Evolutionary conservation across 1,284 basidiomycete genomes (phyloP).

Genomic region (Marasmius oreades): DNA sequence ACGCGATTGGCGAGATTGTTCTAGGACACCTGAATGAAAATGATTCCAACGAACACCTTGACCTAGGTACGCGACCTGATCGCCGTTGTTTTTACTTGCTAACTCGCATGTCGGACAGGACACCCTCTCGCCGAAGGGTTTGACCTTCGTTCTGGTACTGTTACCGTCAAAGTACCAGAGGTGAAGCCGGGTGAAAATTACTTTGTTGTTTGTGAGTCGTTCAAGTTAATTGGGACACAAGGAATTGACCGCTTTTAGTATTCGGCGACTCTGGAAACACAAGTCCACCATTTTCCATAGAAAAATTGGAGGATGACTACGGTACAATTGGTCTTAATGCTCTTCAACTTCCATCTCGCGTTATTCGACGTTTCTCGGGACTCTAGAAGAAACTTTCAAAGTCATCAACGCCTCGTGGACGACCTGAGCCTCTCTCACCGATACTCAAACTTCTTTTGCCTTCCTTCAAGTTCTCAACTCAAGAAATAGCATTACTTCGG

Average conservation of each 20-base stretch:
- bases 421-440: no score
- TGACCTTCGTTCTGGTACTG: conserved; percentile 5
- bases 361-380: background rate
- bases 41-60: conserved; percentile 2
- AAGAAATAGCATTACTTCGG: no score
- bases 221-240: no score
- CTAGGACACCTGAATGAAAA: conserved; percentile 28
- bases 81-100: background rate
- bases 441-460: no score
- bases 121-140: conserved; percentile 12
- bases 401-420: background rate
- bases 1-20: conserved; percentile 30
- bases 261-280: conserved; percentile 14
- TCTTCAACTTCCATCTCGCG: background rate
- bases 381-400: background rate
- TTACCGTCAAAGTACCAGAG: conserved; percentile 7
- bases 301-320: background rate
- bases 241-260: conserved; percentile 1
- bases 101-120: conserved; percentile 17
- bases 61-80: background rate
- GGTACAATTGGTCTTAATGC: background rate
- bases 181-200: conserved; percentile 5
- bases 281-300: conserved; percentile 10
- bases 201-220: conserved; percentile 12
- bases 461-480: no score